These are phyloP conservation scores for Viola pubescens DNA, from an alignment of 441 rosid species.

Conservation along the genomic window DNA sequence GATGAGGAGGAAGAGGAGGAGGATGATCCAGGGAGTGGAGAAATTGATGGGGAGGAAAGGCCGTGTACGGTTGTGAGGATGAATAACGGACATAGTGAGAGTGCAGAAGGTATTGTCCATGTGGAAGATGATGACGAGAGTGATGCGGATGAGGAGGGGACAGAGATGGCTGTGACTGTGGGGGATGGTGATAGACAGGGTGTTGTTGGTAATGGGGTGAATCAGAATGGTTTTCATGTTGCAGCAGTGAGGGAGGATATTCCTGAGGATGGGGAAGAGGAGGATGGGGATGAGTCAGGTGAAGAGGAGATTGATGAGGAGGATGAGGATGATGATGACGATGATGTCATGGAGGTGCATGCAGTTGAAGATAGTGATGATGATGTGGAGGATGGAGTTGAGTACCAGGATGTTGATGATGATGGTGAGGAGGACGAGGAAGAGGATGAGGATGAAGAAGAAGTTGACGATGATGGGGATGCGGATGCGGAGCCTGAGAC, in stretches of 20 bases:
- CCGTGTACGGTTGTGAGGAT: slow-evolving; percentile 10
- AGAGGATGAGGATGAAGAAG: slow-evolving; percentile 43
- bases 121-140: slow-evolving; percentile 57
- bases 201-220: slow-evolving; percentile 19
- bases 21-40: slow-evolving; percentile 61
- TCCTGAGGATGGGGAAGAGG: slow-evolving; percentile 39
- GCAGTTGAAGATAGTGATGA: slow-evolving; percentile 43
- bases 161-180: slow-evolving; percentile 21
- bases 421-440: slow-evolving; percentile 34
- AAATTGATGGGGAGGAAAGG: slow-evolving; percentile 54
- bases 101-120: slow-evolving; percentile 39
- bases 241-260: slow-evolving; percentile 24
- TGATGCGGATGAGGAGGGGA: slow-evolving; percentile 65
- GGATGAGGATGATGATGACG: slow-evolving; percentile 24
- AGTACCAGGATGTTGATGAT: slow-evolving; percentile 9
- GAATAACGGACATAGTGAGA: slow-evolving; percentile 41
- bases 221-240: slow-evolving; percentile 42
- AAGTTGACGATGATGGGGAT: slow-evolving; percentile 59
- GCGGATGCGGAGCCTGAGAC: slow-evolving; percentile 36
- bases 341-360: slow-evolving; percentile 42
- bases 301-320: slow-evolving; percentile 19
- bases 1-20: slow-evolving; percentile 48
- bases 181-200: slow-evolving; percentile 6
- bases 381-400: slow-evolving; percentile 29
- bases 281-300: slow-evolving; percentile 44